These are phyloP conservation scores for Aspergillus nidulans DNA, from an alignment of 495 filamentous ascomycete species.

Conservation along the genomic window DNA sequence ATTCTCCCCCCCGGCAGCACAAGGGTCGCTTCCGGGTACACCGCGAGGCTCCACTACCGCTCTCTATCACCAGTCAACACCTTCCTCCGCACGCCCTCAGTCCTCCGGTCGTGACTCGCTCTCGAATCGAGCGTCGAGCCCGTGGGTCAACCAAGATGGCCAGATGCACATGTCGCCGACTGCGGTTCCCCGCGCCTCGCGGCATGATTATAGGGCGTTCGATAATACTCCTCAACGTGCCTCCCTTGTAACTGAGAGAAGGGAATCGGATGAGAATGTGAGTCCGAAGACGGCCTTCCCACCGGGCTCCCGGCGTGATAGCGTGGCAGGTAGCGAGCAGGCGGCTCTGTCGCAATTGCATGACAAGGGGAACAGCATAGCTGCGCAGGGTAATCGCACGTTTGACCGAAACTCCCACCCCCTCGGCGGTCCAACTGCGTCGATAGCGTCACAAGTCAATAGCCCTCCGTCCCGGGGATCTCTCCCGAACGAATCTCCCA, in stretches of 20 bases:
- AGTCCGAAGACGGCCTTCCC: conserved; percentile 40
- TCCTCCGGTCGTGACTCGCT: conserved; percentile 28
- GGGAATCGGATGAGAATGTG: conserved; percentile 38
- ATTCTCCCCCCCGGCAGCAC: conserved; percentile 35
- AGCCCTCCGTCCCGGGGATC: conserved; percentile 27
- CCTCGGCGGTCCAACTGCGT: conserved; percentile 5
- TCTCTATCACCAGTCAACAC: conserved; percentile 33
- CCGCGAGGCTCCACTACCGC: conserved; percentile 44
- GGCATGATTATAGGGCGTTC: conserved; percentile 26
- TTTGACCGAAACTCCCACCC: conserved; percentile 17
- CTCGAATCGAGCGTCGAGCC: conserved; percentile 35
- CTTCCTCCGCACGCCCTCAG: conserved; percentile 27
- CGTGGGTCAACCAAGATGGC: conserved; percentile 27
- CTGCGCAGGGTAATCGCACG: conserved; percentile 23
- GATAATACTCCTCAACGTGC: conserved; percentile 25
- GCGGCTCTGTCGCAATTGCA: conserved; percentile 13
- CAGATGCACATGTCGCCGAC: conserved; percentile 30
- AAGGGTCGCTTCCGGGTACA: conserved; percentile 43
- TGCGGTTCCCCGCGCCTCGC: conserved; percentile 22
- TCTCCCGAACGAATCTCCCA: conserved; percentile 12
- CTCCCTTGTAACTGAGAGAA: conserved; percentile 29
- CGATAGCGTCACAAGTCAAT: conserved; percentile 22
- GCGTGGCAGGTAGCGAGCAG: conserved; percentile 18
- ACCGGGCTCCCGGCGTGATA: conserved; percentile 29
- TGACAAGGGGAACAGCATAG: conserved; percentile 26